Percentiles rank a stretch among this genome's conserved stretches.
Evolutionary conservation across 352 stramenopile species (phyloP).

Genomic region (Pilasporangium apinafurcum): DNA sequence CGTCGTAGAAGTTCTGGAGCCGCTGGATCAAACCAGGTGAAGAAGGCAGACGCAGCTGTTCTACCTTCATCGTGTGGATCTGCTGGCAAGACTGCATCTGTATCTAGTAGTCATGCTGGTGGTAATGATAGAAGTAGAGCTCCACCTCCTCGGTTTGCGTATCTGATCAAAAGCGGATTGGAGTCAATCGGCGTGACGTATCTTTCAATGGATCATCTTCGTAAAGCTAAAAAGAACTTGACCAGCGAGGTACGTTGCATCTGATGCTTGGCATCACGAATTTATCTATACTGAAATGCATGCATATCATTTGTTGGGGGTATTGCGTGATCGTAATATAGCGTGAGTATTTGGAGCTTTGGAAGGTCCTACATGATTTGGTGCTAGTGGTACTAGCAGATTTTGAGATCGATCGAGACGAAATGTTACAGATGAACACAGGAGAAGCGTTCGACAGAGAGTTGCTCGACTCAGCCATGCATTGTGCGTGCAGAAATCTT

Average conservation of each 20-base stretch:
- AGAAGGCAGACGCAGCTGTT: neutral
- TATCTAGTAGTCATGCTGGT: neutral
- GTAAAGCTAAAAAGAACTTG: conserved; percentile 53
- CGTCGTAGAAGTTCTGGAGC: too few relatives aligned
- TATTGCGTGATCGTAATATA: too few relatives aligned
- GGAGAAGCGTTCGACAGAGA: conserved; percentile 6
- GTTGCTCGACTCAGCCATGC: conserved; percentile 15
- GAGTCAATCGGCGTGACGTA: conserved; percentile 45
- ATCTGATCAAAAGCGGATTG: conserved; percentile 28
- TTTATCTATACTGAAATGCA: neutral
- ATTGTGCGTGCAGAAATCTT: conserved; percentile 12
- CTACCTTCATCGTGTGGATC: neutral
- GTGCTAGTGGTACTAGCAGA: conserved; percentile 52
- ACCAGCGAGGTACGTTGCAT: conserved; percentile 13
- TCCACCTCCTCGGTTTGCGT: conserved; percentile 28
- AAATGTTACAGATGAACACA: conserved; percentile 22
- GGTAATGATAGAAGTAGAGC: neutral
- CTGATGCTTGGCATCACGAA: neutral
- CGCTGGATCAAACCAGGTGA: neutral
- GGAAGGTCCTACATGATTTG: conserved; percentile 60
- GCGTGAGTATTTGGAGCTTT: conserved; percentile 38
- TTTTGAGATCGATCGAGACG: conserved; percentile 40
- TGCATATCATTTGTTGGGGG: neutral
- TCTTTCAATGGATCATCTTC: conserved; percentile 43
- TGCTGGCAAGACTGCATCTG: neutral